Evolutionary conservation across 371 early-diverging fungal species (phyloP).

Genomic region (Cokeromyces recurvatus): DNA sequence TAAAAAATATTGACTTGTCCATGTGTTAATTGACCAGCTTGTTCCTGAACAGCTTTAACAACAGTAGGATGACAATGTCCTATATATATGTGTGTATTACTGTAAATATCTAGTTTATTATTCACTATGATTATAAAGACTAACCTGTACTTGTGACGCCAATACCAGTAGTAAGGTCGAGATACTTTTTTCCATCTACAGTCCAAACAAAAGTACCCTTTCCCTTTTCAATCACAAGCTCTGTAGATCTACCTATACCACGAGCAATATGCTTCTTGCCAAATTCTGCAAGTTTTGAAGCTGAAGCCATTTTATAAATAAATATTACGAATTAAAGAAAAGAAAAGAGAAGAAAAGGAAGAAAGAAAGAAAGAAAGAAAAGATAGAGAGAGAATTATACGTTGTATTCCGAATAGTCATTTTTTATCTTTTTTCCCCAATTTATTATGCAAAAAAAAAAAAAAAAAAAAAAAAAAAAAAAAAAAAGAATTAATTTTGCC

Average conservation of each 20-base stretch:
- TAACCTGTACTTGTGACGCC: slow-evolving; percentile 56
- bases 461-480: too few species aligned
- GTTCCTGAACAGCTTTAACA: slow-evolving; percentile 58
- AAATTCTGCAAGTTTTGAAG: slow-evolving; percentile 39
- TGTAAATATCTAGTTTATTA: neutral
- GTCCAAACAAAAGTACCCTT: slow-evolving; percentile 46
- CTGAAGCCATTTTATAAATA: slow-evolving; percentile 21
- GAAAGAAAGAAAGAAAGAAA: neutral
- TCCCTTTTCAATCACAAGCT: slow-evolving; percentile 45
- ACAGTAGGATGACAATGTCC: slow-evolving; percentile 53
- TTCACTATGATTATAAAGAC: too few species aligned
- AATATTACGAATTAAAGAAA: slow-evolving; percentile 1
- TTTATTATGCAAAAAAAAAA: too few species aligned
- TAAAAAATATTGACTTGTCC: slow-evolving; percentile 52
- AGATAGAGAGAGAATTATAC: too few species aligned
- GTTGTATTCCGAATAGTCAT: too few species aligned
- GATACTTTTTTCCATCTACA: slow-evolving; percentile 47
- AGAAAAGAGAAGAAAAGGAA: slow-evolving; percentile 2
- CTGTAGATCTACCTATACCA: slow-evolving; percentile 48
- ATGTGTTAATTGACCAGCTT: slow-evolving; percentile 47
- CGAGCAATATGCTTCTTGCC: slow-evolving; percentile 43
- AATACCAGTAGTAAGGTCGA: slow-evolving; percentile 56
- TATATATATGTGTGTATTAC: slow-evolving; percentile 2
- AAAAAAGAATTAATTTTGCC: too few species aligned
- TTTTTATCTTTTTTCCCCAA: too few species aligned